phyloP scores from a whole-genome alignment of 306 rosid species.

The Ormosia emarginata region DNA sequence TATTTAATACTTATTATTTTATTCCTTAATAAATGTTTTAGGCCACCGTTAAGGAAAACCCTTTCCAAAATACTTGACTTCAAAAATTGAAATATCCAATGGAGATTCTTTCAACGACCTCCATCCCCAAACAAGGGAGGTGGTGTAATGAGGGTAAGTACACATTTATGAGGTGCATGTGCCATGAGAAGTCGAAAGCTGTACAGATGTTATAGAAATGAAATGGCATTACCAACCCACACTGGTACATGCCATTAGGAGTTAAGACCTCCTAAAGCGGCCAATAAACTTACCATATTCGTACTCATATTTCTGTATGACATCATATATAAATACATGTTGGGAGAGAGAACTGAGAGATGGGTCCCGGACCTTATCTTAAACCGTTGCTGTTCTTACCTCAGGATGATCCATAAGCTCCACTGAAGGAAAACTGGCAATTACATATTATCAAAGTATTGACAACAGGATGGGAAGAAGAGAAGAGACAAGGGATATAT shows the following conservation, averaged over 20 bases:
- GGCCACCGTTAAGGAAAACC: too few relatives aligned
- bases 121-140: constrained; percentile 17
- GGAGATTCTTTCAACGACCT: constrained; percentile 11
- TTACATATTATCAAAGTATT: constrained; percentile 5
- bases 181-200: constrained; percentile 43
- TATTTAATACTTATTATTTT: too few relatives aligned
- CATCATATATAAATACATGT: background rate
- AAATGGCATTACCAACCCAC: constrained; percentile 21
- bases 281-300: constrained; percentile 14
- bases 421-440: constrained; percentile 15
- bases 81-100: constrained; percentile 29
- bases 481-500: constrained; percentile 18
- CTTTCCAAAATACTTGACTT: constrained; percentile 10
- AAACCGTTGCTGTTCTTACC: constrained; percentile 21
- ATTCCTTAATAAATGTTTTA: too few relatives aligned
- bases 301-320: background rate
- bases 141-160: constrained; percentile 17
- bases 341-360: background rate
- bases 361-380: constrained; percentile 29
- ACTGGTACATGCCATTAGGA: constrained; percentile 2
- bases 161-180: constrained; percentile 68
- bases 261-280: constrained; percentile 17
- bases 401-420: constrained; percentile 15
- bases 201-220: constrained; percentile 25
- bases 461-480: constrained; percentile 7